Conservation (phyloP, 1,139 yeast genomes). For the Suhomyces chickasaworum region DNA sequence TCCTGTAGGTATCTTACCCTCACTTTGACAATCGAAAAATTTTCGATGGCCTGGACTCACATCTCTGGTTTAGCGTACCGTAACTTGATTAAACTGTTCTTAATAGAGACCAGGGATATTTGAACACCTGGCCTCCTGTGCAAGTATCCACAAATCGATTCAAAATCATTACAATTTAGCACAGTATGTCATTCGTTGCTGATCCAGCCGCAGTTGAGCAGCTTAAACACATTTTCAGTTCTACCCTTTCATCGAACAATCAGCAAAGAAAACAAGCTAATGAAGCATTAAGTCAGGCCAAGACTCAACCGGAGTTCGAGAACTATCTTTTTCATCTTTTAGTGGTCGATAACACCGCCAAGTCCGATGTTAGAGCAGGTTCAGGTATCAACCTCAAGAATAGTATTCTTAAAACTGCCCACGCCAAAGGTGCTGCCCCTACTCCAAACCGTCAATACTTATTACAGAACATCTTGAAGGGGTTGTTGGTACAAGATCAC, state of each 20-base stretch:
- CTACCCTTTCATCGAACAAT: conserved; percentile 63
- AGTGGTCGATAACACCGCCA: conserved; percentile 49
- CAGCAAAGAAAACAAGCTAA: conserved; percentile 60
- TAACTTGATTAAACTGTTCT: not conserved
- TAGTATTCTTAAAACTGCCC: conserved; percentile 47
- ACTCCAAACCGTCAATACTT: conserved; percentile 50
- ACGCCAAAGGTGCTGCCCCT: conserved; percentile 19
- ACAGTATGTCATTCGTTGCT: conserved; percentile 54
- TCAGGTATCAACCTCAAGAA: conserved; percentile 88
- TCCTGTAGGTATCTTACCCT: not conserved
- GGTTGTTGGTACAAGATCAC: conserved; percentile 59
- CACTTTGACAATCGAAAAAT: not conserved
- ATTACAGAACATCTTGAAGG: conserved; percentile 64
- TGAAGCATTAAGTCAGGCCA: conserved; percentile 69
- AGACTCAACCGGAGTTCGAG: conserved; percentile 70
- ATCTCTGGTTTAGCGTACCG: not conserved
- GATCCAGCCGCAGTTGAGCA: conserved; percentile 63
- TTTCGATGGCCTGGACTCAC: conserved; percentile 1
- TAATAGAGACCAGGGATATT: not conserved
- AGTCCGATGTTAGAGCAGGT: conserved; percentile 73
- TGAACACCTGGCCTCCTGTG: conserved; percentile 1
- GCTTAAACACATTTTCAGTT: conserved; percentile 61
- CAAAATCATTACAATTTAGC: not conserved
- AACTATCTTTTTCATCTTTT: conserved; percentile 76
- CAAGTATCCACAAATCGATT: not conserved